Conservation (phyloP, 2,329 filamentous ascomycete species). For the Sporothrix luriei region DNA sequence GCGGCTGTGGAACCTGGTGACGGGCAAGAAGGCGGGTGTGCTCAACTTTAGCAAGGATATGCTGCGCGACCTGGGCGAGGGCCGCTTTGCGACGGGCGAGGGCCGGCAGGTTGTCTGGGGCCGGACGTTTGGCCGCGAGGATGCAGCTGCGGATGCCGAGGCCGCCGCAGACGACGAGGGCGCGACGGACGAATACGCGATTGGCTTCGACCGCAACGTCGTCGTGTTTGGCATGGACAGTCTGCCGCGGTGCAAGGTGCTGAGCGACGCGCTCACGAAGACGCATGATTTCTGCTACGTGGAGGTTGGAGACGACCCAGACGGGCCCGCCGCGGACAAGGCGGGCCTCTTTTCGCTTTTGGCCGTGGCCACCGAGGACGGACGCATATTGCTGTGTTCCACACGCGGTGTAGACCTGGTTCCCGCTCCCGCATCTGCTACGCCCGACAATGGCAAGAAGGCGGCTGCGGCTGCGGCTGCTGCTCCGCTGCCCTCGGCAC, state of each 20-base stretch:
- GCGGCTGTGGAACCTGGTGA: conserved; percentile 95
- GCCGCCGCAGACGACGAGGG: conserved; percentile 50
- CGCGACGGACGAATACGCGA: conserved; percentile 77
- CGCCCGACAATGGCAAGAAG: conserved; percentile 19
- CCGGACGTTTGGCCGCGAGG: conserved; percentile 39
- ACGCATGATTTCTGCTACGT: conserved; percentile 81
- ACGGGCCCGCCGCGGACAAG: conserved; percentile 38
- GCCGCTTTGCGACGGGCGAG: conserved; percentile 73
- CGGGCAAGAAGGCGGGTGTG: conserved; percentile 91
- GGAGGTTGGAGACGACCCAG: conserved; percentile 52
- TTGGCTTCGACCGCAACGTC: conserved; percentile 83
- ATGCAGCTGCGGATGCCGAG: background rate
- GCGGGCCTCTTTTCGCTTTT: conserved; percentile 52
- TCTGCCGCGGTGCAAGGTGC: conserved; percentile 72
- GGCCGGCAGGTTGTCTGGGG: conserved; percentile 78
- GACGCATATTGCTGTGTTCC: conserved; percentile 79
- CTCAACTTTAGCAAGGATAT: conserved; percentile 78
- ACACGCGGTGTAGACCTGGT: conserved; percentile 58
- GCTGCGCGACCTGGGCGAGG: conserved; percentile 73
- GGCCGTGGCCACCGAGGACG: conserved; percentile 86
- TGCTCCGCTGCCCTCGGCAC: conserved; percentile 57
- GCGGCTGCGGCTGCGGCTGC: conserved; percentile 35
- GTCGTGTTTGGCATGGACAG: conserved; percentile 89
- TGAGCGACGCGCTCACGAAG: conserved; percentile 71
- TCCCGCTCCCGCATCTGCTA: conserved; percentile 35